phyloP scores from a whole-genome alignment of 352 stramenopile species.

The Phytopythium cucurbitacearum region DNA sequence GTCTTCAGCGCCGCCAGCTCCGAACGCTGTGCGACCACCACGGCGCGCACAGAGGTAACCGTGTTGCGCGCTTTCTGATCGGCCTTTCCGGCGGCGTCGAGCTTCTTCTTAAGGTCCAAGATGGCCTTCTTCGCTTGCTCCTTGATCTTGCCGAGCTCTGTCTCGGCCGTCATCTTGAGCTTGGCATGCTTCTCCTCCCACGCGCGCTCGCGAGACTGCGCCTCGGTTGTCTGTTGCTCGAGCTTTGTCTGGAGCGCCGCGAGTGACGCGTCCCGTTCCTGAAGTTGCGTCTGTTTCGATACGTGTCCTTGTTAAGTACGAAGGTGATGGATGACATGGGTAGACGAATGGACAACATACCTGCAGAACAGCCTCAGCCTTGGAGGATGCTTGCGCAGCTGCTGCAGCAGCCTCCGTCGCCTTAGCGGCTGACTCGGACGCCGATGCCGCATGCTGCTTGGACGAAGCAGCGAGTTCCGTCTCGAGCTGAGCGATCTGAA shows the following conservation, averaged over 20 bases:
- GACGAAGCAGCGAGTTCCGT: conserved; percentile 35
- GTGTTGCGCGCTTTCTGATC: conserved; percentile 52
- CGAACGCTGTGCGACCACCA: conserved; percentile 54
- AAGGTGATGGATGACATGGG: not conserved
- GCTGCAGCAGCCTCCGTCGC: conserved; percentile 12
- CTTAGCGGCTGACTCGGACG: conserved; percentile 19
- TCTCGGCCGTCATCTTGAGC: conserved; percentile 70
- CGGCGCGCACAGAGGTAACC: conserved; percentile 29
- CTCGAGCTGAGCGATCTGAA: conserved; percentile 57
- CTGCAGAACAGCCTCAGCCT: conserved; percentile 33
- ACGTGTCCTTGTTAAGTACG: too few relatives aligned
- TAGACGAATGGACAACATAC: conserved; percentile 6
- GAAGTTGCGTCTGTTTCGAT: conserved; percentile 26
- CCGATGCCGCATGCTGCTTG: conserved; percentile 18
- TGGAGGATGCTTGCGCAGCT: conserved; percentile 15
- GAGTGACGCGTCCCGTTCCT: conserved; percentile 31
- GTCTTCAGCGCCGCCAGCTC: conserved; percentile 47
- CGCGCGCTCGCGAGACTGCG: conserved; percentile 36
- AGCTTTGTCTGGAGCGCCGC: conserved; percentile 32
- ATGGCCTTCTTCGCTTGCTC: conserved; percentile 87
- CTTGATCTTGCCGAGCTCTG: conserved; percentile 79
- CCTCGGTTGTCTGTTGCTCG: conserved; percentile 46
- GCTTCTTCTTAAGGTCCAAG: conserved; percentile 73
- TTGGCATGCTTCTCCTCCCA: conserved; percentile 73
- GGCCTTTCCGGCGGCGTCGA: conserved; percentile 54